Conservation (phyloP, 306 rosid genomes). For the Prinsepia uniflora region DNA sequence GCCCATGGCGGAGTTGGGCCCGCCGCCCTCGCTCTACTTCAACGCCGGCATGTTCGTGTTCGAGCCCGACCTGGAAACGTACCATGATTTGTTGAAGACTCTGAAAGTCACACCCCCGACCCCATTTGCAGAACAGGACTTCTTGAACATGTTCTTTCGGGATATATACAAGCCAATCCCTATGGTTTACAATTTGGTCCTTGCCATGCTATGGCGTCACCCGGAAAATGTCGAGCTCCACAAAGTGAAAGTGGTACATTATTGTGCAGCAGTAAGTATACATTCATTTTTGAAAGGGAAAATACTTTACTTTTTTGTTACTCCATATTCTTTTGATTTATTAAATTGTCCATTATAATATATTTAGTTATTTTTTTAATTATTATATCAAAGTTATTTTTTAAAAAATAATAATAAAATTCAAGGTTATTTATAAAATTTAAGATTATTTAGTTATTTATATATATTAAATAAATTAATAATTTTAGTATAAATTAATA, state of each 20-base stretch:
- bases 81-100: conserved; percentile 39
- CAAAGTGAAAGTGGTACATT: conserved; percentile 62
- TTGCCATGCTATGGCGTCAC: conserved; percentile 85
- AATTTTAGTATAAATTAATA: neutral
- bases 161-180: conserved; percentile 55
- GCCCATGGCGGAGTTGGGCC: conserved; percentile 47
- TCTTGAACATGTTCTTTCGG: conserved; percentile 60
- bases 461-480: no score
- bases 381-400: no score
- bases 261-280: conserved; percentile 61
- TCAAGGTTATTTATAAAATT: no score
- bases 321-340: no score
- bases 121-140: conserved; percentile 77
- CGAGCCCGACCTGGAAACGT: conserved; percentile 49
- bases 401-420: no score
- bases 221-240: conserved; percentile 55
- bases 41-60: conserved; percentile 81
- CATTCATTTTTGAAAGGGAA: no score
- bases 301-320: no score
- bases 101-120: conserved; percentile 51
- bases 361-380: no score
- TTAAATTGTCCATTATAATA: no score
- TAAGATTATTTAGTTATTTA: no score
- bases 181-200: conserved; percentile 48
- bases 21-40: conserved; percentile 63